A percentile compares a stretch with the other conserved stretches of the same genome.
phyloP scores from a whole-genome alignment of 805 yeast genomes.

The Candida dajiaensis region DNA sequence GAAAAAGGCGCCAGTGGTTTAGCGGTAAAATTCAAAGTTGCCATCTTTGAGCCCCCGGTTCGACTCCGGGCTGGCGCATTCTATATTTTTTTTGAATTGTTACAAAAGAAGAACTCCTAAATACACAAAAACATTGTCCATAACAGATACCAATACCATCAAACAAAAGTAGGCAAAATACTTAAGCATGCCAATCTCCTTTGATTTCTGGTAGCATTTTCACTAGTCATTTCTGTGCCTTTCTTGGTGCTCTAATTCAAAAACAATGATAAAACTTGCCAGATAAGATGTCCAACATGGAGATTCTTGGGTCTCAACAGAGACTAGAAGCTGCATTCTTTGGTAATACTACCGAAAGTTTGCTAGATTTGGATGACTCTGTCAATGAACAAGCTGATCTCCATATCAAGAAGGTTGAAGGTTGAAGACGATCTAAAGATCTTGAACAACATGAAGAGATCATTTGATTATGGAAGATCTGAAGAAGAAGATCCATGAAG shows the following conservation, averaged over 20 bases:
- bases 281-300: too few species aligned
- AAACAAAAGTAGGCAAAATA: too few species aligned
- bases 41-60: slow-evolving; percentile 47
- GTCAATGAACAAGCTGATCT: slow-evolving; percentile 25
- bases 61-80: slow-evolving; percentile 12
- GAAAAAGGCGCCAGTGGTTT: slow-evolving; percentile 32
- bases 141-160: too few species aligned
- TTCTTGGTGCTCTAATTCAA: too few species aligned
- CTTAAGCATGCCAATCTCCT: too few species aligned
- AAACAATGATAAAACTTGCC: too few species aligned
- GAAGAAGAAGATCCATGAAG: slow-evolving; percentile 65
- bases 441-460: slow-evolving; percentile 50
- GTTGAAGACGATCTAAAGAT: slow-evolving; percentile 54
- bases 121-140: too few species aligned
- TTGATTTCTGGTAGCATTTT: too few species aligned
- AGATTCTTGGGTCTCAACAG: slow-evolving; percentile 39
- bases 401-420: slow-evolving; percentile 43
- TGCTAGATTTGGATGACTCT: slow-evolving; percentile 66
- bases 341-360: slow-evolving; percentile 30
- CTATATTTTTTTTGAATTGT: neutral
- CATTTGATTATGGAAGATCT: slow-evolving; percentile 53
- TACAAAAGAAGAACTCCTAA: too few species aligned
- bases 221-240: too few species aligned
- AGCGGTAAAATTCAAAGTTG: slow-evolving; percentile 48
- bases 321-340: slow-evolving; percentile 20